Evolutionary conservation across 768 basidiomycete species (phyloP).

Genomic region (Psilocybe tampanensis): DNA sequence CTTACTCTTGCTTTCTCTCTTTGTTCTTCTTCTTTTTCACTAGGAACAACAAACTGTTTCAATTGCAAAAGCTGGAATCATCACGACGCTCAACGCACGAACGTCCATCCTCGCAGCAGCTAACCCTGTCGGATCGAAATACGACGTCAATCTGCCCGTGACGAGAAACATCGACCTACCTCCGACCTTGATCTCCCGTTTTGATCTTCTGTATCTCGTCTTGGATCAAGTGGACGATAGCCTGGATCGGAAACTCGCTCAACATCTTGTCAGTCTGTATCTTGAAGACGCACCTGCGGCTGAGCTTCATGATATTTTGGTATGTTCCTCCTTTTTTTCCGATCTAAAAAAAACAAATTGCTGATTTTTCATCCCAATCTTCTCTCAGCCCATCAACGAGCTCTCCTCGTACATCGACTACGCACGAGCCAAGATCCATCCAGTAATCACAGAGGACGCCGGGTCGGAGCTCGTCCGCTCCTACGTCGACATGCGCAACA

Average conservation of each 20-base stretch:
- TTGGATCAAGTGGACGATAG: conserved; percentile 93
- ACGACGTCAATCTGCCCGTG: conserved; percentile 89
- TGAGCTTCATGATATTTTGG: conserved; percentile 73
- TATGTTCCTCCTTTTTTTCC: conserved; percentile 37
- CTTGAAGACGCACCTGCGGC: conserved; percentile 84
- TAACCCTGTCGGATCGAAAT: conserved; percentile 95
- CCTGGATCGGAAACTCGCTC: conserved; percentile 83
- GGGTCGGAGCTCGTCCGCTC: conserved; percentile 80
- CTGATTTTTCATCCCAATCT: background rate
- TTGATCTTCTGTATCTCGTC: conserved; percentile 95
- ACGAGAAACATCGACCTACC: conserved; percentile 97
- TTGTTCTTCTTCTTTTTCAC: background rate
- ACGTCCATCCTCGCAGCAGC: conserved; percentile 98
- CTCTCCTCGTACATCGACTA: conserved; percentile 95
- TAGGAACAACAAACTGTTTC: conserved; percentile 99
- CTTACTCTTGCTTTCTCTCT: background rate
- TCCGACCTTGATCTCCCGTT: conserved; percentile 96
- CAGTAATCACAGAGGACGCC: conserved; percentile 84
- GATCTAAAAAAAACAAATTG: background rate
- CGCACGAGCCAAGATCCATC: conserved; percentile 83
- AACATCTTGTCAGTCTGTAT: conserved; percentile 92
- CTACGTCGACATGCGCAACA: conserved; percentile 93
- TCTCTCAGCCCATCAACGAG: conserved; percentile 81
- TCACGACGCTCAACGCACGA: conserved; percentile 97
- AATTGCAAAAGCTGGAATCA: conserved; percentile 98